A percentile compares a stretch with the other conserved stretches of the same genome.
These are phyloP conservation scores for Plasmodium ovale DNA, from an alignment of 169 alveolate species.

Conservation along the genomic window DNA sequence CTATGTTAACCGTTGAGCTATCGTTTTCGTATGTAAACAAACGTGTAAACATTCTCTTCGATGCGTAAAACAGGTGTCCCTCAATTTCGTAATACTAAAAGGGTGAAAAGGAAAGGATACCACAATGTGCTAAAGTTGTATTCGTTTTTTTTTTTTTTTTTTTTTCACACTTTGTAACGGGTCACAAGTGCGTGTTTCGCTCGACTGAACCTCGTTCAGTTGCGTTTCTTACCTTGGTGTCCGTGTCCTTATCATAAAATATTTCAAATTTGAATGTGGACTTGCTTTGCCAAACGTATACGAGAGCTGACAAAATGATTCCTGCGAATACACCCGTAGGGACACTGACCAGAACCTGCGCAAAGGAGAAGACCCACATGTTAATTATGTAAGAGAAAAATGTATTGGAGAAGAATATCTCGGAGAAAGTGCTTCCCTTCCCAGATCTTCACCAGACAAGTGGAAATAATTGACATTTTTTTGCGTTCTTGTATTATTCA, in stretches of 20 bases:
- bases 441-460: no score
- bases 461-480: no score
- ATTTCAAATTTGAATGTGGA: conserved; percentile 87
- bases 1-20: conserved; percentile 85
- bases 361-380: neutral
- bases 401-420: no score
- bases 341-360: conserved; percentile 79
- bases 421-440: no score
- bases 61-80: conserved; percentile 88
- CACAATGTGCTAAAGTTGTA: neutral
- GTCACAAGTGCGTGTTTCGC: no score
- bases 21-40: conserved; percentile 85
- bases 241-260: conserved; percentile 84
- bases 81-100: conserved; percentile 86
- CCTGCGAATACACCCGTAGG: conserved; percentile 87
- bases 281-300: conserved; percentile 89
- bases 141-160: neutral
- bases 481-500: no score
- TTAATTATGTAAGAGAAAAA: no score
- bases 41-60: conserved; percentile 85
- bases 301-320: conserved; percentile 84
- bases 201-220: neutral
- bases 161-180: no score
- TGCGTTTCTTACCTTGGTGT: conserved; percentile 78
- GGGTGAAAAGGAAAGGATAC: neutral